Evolutionary conservation across 2,329 filamentous ascomycete genomes (phyloP).

Genomic region (Penicillium digitatum): DNA sequence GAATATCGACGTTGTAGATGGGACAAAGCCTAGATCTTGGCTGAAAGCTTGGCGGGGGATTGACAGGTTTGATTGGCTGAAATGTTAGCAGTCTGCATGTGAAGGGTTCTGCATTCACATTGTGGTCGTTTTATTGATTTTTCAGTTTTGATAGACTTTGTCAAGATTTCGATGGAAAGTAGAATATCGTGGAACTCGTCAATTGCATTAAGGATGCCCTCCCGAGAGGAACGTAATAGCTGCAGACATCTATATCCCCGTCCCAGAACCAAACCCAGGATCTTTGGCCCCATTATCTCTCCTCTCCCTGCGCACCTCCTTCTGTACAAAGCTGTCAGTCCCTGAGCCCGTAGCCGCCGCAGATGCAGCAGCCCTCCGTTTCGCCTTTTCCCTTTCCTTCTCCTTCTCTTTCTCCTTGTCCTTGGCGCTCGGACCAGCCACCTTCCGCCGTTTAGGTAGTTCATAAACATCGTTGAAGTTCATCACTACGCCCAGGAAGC

Average conservation of each 20-base stretch:
- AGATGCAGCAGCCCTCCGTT: conserved; percentile 22
- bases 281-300: conserved; percentile 16
- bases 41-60: background rate
- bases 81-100: too few species aligned
- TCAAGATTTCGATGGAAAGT: conserved; percentile 10
- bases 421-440: conserved; percentile 28
- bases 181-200: conserved; percentile 7
- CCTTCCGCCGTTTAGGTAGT: conserved; percentile 60
- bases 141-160: background rate
- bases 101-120: background rate
- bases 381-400: conserved; percentile 20
- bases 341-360: conserved; percentile 14
- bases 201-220: conserved; percentile 5
- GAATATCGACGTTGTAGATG: background rate
- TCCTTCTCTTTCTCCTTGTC: conserved; percentile 32
- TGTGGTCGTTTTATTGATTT: background rate
- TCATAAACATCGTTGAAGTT: conserved; percentile 98
- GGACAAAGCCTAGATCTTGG: background rate
- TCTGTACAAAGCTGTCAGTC: conserved; percentile 18
- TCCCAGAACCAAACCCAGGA: background rate
- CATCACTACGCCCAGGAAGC: conserved; percentile 94
- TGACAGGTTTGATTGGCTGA: background rate
- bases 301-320: conserved; percentile 26
- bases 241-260: background rate
- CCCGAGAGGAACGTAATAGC: background rate